These are phyloP conservation scores for Cladosporium colombiae DNA, from an alignment of 2,329 filamentous ascomycete species.

Conservation along the genomic window DNA sequence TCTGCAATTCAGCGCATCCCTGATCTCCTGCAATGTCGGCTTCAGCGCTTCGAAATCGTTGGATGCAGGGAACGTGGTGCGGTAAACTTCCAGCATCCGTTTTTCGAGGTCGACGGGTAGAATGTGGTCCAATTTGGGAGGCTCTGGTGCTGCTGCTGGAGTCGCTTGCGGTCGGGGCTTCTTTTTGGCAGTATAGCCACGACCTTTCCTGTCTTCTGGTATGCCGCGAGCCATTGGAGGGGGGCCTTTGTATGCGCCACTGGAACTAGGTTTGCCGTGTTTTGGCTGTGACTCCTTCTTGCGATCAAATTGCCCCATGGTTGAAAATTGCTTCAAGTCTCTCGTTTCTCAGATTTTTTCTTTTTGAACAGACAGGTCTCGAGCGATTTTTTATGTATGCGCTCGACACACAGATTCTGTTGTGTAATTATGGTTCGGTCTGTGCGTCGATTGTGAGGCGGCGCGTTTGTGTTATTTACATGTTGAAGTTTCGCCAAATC, in stretches of 20 bases:
- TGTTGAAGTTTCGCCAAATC: background rate
- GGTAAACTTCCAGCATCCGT: slow-evolving; percentile 76
- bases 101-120: slow-evolving; percentile 67
- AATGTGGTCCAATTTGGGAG: background rate
- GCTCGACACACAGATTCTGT: background rate
- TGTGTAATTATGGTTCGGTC: background rate
- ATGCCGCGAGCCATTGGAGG: background rate
- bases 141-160: background rate
- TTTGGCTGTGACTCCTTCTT: slow-evolving; percentile 16
- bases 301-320: slow-evolving; percentile 17
- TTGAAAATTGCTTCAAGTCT: background rate
- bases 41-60: slow-evolving; percentile 16
- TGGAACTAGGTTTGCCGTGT: slow-evolving; percentile 12
- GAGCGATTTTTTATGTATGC: background rate
- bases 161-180: background rate
- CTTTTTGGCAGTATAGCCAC: slow-evolving; percentile 3
- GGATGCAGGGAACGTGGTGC: slow-evolving; percentile 3
- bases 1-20: slow-evolving; percentile 39
- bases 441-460: background rate
- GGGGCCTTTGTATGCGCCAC: slow-evolving; percentile 12
- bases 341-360: background rate
- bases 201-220: slow-evolving; percentile 8
- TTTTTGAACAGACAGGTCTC: background rate
- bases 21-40: slow-evolving; percentile 7
- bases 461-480: background rate